These are phyloP conservation scores for Bertia moriformis DNA, from an alignment of 2,329 filamentous ascomycete species.

Conservation along the genomic window DNA sequence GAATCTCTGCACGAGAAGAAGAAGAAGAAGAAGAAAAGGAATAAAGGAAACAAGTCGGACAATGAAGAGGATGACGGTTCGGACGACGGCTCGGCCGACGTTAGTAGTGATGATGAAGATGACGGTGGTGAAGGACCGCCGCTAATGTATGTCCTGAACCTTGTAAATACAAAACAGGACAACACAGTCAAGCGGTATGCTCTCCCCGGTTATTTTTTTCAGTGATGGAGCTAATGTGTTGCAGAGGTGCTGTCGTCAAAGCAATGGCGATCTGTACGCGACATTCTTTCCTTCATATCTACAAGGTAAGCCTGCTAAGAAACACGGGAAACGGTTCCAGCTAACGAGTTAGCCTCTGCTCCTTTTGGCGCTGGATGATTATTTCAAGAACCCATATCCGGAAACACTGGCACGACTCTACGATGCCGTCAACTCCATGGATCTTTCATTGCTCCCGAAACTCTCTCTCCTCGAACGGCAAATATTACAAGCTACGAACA, in stretches of 20 bases:
- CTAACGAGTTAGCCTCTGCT: slow-evolving; percentile 56
- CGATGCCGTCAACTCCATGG: slow-evolving; percentile 89
- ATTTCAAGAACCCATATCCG: slow-evolving; percentile 79
- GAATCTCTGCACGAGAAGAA: slow-evolving; percentile 46
- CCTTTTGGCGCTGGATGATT: slow-evolving; percentile 82
- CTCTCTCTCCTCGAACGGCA: slow-evolving; percentile 72
- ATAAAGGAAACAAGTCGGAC: slow-evolving; percentile 32
- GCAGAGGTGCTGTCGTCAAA: slow-evolving; percentile 78
- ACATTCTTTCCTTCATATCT: slow-evolving; percentile 95
- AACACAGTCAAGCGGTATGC: slow-evolving; percentile 57
- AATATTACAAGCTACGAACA: slow-evolving; percentile 77
- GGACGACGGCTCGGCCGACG: slow-evolving; percentile 25
- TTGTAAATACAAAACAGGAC: slow-evolving; percentile 97
- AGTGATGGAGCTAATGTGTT: slow-evolving; percentile 44
- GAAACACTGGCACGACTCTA: slow-evolving; percentile 83
- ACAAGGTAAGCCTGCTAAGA: slow-evolving; percentile 59
- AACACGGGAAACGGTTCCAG: slow-evolving; percentile 3
- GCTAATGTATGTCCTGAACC: slow-evolving; percentile 87
- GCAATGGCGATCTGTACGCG: slow-evolving; percentile 98
- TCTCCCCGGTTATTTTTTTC: background rate
- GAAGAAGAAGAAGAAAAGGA: slow-evolving; percentile 33
- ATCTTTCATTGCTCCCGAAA: slow-evolving; percentile 80
- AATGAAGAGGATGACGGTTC: slow-evolving; percentile 27
- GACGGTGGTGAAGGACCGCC: slow-evolving; percentile 72
- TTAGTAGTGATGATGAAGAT: slow-evolving; percentile 38